A percentile compares a stretch with the other conserved stretches of the same genome.
Evolutionary conservation across 306 rosid species (phyloP).

Genomic region (Dryas drummondii): DNA sequence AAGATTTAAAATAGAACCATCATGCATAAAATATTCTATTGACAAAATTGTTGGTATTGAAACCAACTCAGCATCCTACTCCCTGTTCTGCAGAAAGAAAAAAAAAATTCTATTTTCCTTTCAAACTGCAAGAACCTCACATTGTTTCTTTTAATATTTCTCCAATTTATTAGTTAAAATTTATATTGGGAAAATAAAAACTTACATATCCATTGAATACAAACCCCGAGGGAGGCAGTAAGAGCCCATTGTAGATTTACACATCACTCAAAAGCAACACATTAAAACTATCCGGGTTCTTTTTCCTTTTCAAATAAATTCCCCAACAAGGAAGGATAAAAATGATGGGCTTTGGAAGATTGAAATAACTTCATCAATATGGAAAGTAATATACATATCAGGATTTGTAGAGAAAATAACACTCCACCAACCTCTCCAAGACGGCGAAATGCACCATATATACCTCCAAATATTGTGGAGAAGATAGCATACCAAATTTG

Average conservation of each 20-base stretch:
- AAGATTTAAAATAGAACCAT: background rate
- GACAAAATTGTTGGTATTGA: background rate
- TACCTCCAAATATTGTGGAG: slow-evolving; percentile 87
- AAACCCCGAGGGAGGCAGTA: background rate
- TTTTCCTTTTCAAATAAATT: background rate
- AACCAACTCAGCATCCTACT: background rate
- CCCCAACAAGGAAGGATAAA: background rate
- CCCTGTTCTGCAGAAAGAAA: background rate
- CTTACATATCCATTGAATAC: background rate
- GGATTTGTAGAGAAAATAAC: slow-evolving; percentile 3
- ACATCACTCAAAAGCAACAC: background rate
- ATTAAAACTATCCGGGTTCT: background rate
- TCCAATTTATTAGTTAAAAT: background rate
- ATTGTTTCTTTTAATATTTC: background rate
- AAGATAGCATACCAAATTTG: slow-evolving; percentile 99
- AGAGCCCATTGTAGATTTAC: background rate
- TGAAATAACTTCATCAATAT: background rate
- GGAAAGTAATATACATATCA: background rate
- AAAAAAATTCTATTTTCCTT: background rate
- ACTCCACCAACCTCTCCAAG: slow-evolving; percentile 89
- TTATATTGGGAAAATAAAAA: background rate
- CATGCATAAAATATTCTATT: background rate
- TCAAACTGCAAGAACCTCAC: background rate
- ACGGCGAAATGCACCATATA: slow-evolving; percentile 94
- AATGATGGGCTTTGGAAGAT: background rate